Evolutionary conservation across 495 filamentous ascomycete genomes (phyloP).

Genomic region (Annulohypoxylon stygium): DNA sequence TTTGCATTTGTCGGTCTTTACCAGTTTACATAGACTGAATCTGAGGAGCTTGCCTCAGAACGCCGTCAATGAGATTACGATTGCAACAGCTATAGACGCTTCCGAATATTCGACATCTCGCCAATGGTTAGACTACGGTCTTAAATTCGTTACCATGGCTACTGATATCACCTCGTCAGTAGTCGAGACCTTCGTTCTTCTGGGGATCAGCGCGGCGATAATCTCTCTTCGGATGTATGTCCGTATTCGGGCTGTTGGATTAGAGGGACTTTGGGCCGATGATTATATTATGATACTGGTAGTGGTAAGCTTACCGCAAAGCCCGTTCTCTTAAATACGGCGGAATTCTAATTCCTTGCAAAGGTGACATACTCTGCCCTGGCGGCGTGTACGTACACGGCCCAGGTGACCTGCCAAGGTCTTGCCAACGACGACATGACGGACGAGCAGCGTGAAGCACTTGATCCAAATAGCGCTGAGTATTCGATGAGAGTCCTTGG

Average conservation of each 20-base stretch:
- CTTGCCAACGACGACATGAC: slow-evolving; percentile 73
- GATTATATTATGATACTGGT: slow-evolving; percentile 72
- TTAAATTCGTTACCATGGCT: not conserved
- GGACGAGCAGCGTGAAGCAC: slow-evolving; percentile 57
- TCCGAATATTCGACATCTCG: not conserved
- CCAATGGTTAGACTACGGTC: not conserved
- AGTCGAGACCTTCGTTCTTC: slow-evolving; percentile 63
- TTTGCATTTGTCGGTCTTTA: not conserved
- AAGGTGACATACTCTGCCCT: slow-evolving; percentile 39
- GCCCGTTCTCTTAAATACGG: not conserved
- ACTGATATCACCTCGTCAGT: not conserved
- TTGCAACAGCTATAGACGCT: not conserved
- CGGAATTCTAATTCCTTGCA: not conserved
- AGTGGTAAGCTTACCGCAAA: slow-evolving; percentile 54
- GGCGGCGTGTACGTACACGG: slow-evolving; percentile 18
- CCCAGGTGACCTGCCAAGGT: slow-evolving; percentile 41
- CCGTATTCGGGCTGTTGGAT: slow-evolving; percentile 63
- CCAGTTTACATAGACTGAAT: not conserved
- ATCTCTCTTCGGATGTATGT: slow-evolving; percentile 63
- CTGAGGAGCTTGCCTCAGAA: not conserved
- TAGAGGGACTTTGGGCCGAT: slow-evolving; percentile 65
- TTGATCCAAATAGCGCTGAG: slow-evolving; percentile 63
- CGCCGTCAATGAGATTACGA: not conserved
- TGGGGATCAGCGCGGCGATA: slow-evolving; percentile 64
- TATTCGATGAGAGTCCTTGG: slow-evolving; percentile 61